Evolutionary conservation across 768 basidiomycete species (phyloP), one percentile per base, ranked within the genome.

Genomic region (Coprinellus micaceus): DNA sequence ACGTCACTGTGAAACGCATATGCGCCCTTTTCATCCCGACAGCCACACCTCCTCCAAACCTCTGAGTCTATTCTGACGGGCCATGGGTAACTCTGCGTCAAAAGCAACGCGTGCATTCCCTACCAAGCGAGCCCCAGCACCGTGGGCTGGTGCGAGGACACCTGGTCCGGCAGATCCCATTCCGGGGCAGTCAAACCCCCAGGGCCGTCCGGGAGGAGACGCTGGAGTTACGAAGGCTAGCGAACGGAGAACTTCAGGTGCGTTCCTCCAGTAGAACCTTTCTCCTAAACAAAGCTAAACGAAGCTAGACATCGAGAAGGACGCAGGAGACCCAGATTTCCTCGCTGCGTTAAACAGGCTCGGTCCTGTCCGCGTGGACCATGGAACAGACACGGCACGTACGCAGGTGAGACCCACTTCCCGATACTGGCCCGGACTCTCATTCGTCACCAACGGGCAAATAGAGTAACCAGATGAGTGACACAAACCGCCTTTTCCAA

Each of bases 281-380:
- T 47, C 30, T n/a, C 21, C 54, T 47, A 26, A 9, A 19, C 44
- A 44, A 24, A 11, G 5, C 11, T 40, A 36, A 9, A 21, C 13
- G 9, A 24, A 15, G 43, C 33, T 60, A 89, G 88, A 73, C 7
- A 83, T 89, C 62, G 75, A 82, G 53, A 70, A 65, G 52, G 89
- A 93, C 61, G 77, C 82, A n/a, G 75, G 73, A 53, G 89, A 94
- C 63, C 87, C 88, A 1, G 81, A 90, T 25, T 81, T 92, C 50
- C 67, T 88, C 61, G 75, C 80, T 33, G 90, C 88, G 61, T 69
- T 94, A 49, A 80, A 61, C 60, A 74, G 69, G 36, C 72, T 93
- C 1, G 89, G 89, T 1, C 83, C 81, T 12, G 90, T 91, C 22
- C 75, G 72, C 29, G 88, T 92, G 12, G 82, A 89, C 62, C 85